These are phyloP conservation scores for Arthrocladium fulminans DNA, from an alignment of 2,329 filamentous ascomycete species.

Conservation along the genomic window DNA sequence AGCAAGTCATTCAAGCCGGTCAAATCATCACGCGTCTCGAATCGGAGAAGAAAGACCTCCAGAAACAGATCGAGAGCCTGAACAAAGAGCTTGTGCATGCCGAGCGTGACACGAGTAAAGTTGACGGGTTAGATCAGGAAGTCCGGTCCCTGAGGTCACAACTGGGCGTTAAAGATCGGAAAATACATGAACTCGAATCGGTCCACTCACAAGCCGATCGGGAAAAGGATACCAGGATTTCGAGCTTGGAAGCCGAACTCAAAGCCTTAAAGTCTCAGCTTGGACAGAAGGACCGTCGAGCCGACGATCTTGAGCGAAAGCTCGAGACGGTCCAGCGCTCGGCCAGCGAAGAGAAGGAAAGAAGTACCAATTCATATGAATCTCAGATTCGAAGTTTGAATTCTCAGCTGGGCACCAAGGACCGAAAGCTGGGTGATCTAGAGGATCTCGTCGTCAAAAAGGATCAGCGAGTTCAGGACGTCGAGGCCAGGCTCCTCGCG, in stretches of 20 bases:
- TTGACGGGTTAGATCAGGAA: constrained; percentile 66
- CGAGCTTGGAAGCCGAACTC: constrained; percentile 19
- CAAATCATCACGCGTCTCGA: constrained; percentile 78
- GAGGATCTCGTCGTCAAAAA: constrained; percentile 74
- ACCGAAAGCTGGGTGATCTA: constrained; percentile 79
- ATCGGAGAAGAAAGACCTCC: constrained; percentile 70
- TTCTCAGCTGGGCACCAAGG: constrained; percentile 80
- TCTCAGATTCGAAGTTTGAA: constrained; percentile 78
- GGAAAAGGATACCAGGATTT: constrained; percentile 54
- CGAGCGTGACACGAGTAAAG: constrained; percentile 61
- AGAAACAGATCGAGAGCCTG: constrained; percentile 57
- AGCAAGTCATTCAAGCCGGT: constrained; percentile 84
- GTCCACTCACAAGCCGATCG: constrained; percentile 79
- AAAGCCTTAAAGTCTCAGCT: constrained; percentile 18
- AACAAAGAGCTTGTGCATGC: constrained; percentile 64
- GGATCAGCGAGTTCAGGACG: constrained; percentile 82
- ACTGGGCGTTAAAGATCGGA: constrained; percentile 77
- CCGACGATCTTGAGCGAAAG: constrained; percentile 19
- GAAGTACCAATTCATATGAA: constrained; percentile 18
- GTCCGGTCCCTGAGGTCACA: constrained; percentile 90
- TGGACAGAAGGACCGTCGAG: constrained; percentile 16
- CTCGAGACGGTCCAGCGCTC: constrained; percentile 9
- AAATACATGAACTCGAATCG: constrained; percentile 74
- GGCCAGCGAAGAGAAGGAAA: constrained; percentile 16
- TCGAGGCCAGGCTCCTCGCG: constrained; percentile 71